Evolutionary conservation across 352 stramenopile species (phyloP), one percentile per base, ranked within the genome.

Genomic region (Sclerospora graminicola): DNA sequence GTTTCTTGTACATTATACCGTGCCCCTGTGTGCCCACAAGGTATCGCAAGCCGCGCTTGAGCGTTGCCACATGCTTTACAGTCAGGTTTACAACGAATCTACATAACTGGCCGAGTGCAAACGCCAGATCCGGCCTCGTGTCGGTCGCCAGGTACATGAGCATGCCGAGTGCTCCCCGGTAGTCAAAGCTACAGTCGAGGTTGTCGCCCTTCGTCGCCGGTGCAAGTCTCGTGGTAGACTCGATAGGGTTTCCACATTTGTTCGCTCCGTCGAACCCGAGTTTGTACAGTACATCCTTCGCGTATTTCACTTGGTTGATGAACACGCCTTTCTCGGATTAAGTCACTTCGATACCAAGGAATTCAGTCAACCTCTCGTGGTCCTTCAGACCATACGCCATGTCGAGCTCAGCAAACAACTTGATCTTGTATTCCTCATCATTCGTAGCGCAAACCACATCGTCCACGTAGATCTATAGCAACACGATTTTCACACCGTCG

Each of bases 101-200:
- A n/a, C 59, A 65, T 6, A 64, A n/a, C 19, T 65, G 51, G 0
- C 38, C 50, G 1, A 69, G 14, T 7, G 36, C 44, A 41, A 48
- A 69, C 2, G 54, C 50, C 0, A 62, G 18, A 21, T 65, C 60
- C 8, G 51, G 34, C 3, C 41, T 46, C 10, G 40, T 66, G 18
- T 38, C 48, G 11, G 61, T 63, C 0, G 46, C 48, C 11, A 66
- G 30, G 24, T 63, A 66, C 60, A 69, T 60, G 8, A 60, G 34
- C 35, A 42, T 51, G 8, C 44, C 51, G 6, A 64, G 24, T 0
- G 45, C 15, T 8, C 47, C 41, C 11, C 48, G 32, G 34, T 59
- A 66, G 21, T 23, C 8, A 34, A 29, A 43, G 48, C 10, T 2
- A 30, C 19, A 41, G 43, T 1, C 21, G 35, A 24, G 21, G 8